Conservation (phyloP, 441 rosid species). For the Populus trichocarpa region DNA sequence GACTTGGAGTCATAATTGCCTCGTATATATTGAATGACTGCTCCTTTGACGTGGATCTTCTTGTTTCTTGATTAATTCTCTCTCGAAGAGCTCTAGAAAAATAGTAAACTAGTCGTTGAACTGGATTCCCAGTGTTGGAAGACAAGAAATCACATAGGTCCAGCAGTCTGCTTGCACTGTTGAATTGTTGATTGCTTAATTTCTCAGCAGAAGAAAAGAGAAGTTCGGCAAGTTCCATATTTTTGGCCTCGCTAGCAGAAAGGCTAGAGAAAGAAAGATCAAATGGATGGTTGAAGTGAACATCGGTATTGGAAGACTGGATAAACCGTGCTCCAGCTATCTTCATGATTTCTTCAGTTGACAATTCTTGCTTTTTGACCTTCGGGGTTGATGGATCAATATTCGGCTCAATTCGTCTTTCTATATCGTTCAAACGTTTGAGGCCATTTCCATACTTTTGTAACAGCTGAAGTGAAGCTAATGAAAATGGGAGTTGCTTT, state of each 20-base stretch:
- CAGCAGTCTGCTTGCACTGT: slow-evolving; percentile 41
- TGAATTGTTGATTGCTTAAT: slow-evolving; percentile 34
- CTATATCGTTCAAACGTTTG: slow-evolving; percentile 16
- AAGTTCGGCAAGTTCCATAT: slow-evolving; percentile 37
- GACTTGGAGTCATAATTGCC: slow-evolving; percentile 15
- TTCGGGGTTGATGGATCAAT: neutral
- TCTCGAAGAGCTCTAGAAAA: slow-evolving; percentile 45
- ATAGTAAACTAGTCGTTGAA: slow-evolving; percentile 45
- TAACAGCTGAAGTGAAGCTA: slow-evolving; percentile 34
- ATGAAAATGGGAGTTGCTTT: slow-evolving; percentile 21
- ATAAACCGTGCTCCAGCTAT: slow-evolving; percentile 48
- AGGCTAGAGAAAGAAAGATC: slow-evolving; percentile 25
- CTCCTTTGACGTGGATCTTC: slow-evolving; percentile 16
- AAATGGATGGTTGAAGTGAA: slow-evolving; percentile 20
- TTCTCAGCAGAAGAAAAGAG: slow-evolving; percentile 49
- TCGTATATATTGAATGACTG: slow-evolving; percentile 16
- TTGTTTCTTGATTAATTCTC: slow-evolving; percentile 43
- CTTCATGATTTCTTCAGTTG: slow-evolving; percentile 42
- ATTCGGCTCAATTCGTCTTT: slow-evolving; percentile 20
- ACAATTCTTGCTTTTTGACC: slow-evolving; percentile 13
- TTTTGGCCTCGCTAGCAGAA: slow-evolving; percentile 29
- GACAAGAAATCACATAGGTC: slow-evolving; percentile 30
- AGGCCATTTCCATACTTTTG: neutral
- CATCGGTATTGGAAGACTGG: slow-evolving; percentile 18
- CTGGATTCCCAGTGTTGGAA: slow-evolving; percentile 38